Percentiles rank a stretch among this genome's conserved stretches.
Conservation (phyloP, 306 rosid genomes). For the Prunus campanulata region DNA sequence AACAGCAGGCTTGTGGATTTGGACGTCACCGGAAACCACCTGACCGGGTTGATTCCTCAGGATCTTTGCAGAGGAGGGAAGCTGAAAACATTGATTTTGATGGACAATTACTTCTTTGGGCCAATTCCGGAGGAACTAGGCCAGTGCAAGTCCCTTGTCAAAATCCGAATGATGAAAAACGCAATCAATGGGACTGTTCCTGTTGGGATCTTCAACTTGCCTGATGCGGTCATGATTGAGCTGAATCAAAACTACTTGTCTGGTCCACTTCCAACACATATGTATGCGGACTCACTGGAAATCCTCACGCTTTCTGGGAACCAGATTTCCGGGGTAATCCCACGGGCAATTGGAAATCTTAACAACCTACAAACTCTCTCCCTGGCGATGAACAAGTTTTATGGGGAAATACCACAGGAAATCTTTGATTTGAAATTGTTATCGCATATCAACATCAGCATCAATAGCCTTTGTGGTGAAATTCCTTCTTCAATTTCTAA, state of each 20-base stretch:
- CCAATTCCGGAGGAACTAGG: constrained; percentile 62
- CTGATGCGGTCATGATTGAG: constrained; percentile 39
- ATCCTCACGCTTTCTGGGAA: constrained; percentile 50
- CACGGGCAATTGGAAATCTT: constrained; percentile 47
- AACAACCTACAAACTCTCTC: constrained; percentile 36
- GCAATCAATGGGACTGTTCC: constrained; percentile 57
- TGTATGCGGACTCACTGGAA: constrained; percentile 41
- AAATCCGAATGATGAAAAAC: constrained; percentile 55
- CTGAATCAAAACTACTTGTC: constrained; percentile 41
- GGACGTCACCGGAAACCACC: constrained; percentile 60
- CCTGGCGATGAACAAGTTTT: constrained; percentile 48
- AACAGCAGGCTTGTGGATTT: constrained; percentile 48
- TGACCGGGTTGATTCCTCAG: constrained; percentile 66
- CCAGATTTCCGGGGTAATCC: constrained; percentile 53
- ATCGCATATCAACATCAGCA: constrained; percentile 48
- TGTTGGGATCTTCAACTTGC: constrained; percentile 52
- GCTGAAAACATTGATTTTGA: constrained; percentile 37
- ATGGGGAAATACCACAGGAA: constrained; percentile 48
- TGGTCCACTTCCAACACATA: constrained; percentile 50
- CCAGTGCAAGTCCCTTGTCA: constrained; percentile 44
- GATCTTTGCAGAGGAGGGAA: constrained; percentile 59
- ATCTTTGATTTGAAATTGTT: constrained; percentile 33
- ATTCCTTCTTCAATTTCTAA: constrained; percentile 44
- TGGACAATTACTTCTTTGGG: constrained; percentile 63
- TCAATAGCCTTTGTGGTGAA: constrained; percentile 47